Evolutionary conservation across 2,329 filamentous ascomycete species (phyloP).

Genomic region (Fusarium buxicola): DNA sequence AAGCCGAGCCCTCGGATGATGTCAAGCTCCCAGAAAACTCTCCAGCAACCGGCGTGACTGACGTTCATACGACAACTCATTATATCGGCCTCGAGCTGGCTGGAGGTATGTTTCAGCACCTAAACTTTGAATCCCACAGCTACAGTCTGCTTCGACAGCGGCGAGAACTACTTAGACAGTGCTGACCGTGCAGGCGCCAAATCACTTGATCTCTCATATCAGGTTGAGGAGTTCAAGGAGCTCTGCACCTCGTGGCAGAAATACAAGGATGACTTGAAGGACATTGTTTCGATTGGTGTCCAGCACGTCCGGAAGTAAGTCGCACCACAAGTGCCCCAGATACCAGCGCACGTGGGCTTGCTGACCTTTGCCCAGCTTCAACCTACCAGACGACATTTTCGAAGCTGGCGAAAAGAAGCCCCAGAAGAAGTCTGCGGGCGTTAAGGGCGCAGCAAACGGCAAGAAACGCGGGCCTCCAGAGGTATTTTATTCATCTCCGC

Average conservation of each 20-base stretch:
- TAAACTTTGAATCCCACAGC: background rate
- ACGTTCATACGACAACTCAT: slow-evolving; percentile 89
- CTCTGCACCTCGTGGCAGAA: slow-evolving; percentile 80
- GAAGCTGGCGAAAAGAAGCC: slow-evolving; percentile 80
- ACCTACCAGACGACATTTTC: slow-evolving; percentile 92
- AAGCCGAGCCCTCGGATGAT: slow-evolving; percentile 17
- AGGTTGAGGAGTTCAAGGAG: slow-evolving; percentile 89
- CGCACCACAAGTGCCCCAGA: background rate
- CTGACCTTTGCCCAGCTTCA: slow-evolving; percentile 68
- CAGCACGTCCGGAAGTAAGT: slow-evolving; percentile 88
- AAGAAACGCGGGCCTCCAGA: slow-evolving; percentile 64
- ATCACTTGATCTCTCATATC: slow-evolving; percentile 80
- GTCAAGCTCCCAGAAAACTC: slow-evolving; percentile 18
- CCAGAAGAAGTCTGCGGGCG: slow-evolving; percentile 62
- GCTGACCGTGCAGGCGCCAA: slow-evolving; percentile 68
- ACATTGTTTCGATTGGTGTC: slow-evolving; percentile 73
- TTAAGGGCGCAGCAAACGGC: slow-evolving; percentile 53
- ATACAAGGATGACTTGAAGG: slow-evolving; percentile 78
- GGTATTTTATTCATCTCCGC: slow-evolving; percentile 50
- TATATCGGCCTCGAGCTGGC: slow-evolving; percentile 90
- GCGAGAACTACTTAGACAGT: slow-evolving; percentile 13
- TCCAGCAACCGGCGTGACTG: slow-evolving; percentile 40
- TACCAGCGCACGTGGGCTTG: slow-evolving; percentile 9
- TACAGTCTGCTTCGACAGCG: background rate
- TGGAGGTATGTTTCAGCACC: slow-evolving; percentile 67